Base-by-base conservation (phyloP, 352 stramenopile species). In the Aphanomyces stellatus region DNA sequence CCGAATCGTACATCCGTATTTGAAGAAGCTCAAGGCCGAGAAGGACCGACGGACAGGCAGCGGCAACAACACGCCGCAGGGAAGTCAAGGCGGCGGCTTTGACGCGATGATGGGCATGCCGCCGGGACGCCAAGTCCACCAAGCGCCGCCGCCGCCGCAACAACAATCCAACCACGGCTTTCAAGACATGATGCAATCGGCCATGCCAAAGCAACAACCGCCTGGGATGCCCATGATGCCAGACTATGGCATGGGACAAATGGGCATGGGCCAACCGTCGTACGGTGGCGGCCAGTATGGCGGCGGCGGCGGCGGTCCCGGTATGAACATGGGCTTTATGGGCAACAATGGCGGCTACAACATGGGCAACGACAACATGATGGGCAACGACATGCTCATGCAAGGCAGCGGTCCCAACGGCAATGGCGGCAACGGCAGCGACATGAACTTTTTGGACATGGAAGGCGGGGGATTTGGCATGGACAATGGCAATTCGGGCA, bases 11-110 rank as follows among this genome's bases (percentile, higher is more conserved):
- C 88, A 90, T 59, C 84, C 84, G 69, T 93, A 91, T 65, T 67
- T 93, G 72, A 93, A 93, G 72, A 93, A 93, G 66, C 69, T 93
- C 61, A 83, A 81, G 31, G 88, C 80, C 7, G 84, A 93, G 70
- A 91, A 82, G 13, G 81, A 88, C 62, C 87, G 87, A 33, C 78
- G 84, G 8, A 88, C 69, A 25, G 80, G 76, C 40, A 30, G 49
- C 7, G 49, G 69, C 72, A 27, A 66, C 76, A n/a, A 71, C 62
- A 19, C 55, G 49, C 4, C 59, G 41, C 22, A 77, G 43, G 27
- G 70, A 67, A 3, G 40, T 51, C 3, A 43, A 43, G 17, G 53
- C 34, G 73, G 31, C 22, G 28, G 19, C 15, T 35, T 62, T n/a
- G 46, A 3, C 73, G 70, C 40, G 48, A 71, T 65, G 64, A 66